Base-by-base conservation (phyloP, 108 stramenopile genomes). In the Nannochloropsis salina region DNA sequence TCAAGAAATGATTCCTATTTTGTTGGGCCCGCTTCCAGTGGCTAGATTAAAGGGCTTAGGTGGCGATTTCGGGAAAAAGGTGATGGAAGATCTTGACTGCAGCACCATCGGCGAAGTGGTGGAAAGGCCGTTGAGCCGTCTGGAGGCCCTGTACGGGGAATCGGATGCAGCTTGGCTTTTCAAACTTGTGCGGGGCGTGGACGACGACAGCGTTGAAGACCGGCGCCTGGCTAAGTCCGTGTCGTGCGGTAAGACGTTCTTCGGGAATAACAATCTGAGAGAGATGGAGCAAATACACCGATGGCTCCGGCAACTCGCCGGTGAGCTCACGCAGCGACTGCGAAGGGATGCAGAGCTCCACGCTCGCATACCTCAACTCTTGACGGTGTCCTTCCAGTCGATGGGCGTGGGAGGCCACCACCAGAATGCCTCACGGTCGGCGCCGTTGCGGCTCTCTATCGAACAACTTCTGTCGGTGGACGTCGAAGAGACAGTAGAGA, bases 1-100 rank as follows among this genome's bases (percentile, higher is more conserved):
- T 20, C 9, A n/a, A 80, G 80, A 84, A 42, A 87, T 43, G 22
- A 89, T 90, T 43, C 31, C 22, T 20, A 22, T 9, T n/a, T 45
- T 91, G 80, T 80, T 91, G 42, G 44, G 21, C 11, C 42, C 43
- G 11, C 79, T 91, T 1, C 90, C 90, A 6, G 74, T 87, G 12
- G 83, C 83, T 11, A 79, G 85, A 82, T 44, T 91, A 4, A 44
- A 85, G 84, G 90, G 90, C 42, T 90, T 90, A 47, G 90, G 90
- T 11, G 90, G 90, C 22, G 87, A 91, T 80, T 47, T 90, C 12
- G 90, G 90, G 43, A 45, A 87, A 40, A 47, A 40, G 43, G 45
- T 91, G 6, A 87, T 47, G 85, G 86, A 88, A n/a, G 81, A 45
- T 42, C 84, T 91, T 8, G 89, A 89, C 44, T 85, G 82, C 51